phyloP scores from a whole-genome alignment of 108 stramenopile species.

The Fragilariopsis cylindrus region DNA sequence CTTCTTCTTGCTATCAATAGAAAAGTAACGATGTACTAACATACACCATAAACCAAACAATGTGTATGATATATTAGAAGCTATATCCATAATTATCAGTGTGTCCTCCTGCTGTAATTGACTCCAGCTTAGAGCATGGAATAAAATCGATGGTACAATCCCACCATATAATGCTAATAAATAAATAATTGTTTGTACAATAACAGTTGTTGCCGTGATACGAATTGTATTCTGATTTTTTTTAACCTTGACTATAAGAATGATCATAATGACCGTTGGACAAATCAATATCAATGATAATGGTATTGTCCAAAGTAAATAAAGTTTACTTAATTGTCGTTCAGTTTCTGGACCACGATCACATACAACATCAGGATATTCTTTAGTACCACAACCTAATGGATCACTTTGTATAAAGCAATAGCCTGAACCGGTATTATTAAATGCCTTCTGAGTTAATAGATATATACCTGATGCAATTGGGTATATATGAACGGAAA shows the following conservation, averaged over 20 bases:
- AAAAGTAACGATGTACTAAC: background rate
- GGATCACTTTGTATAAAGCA: slow-evolving; percentile 6
- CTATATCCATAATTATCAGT: background rate
- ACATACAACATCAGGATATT: background rate
- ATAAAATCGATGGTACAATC: background rate
- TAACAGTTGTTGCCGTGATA: background rate
- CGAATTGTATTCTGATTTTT: background rate
- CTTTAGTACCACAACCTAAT: background rate
- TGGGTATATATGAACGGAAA: background rate
- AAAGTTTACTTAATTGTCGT: background rate
- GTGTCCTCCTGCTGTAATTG: background rate
- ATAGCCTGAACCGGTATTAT: slow-evolving; percentile 11
- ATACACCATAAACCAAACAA: background rate
- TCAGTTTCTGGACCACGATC: background rate
- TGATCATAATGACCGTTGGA: background rate
- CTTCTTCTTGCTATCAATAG: background rate
- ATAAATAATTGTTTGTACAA: background rate
- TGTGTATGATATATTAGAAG: background rate
- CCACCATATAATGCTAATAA: background rate
- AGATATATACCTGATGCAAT: background rate
- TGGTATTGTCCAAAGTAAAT: background rate
- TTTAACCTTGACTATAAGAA: slow-evolving; percentile 1
- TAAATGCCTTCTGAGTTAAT: background rate
- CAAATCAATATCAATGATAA: background rate
- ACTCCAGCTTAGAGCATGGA: background rate